Base-by-base conservation (phyloP, 2,329 filamentous ascomycete species). In the Massarina eburnea region DNA sequence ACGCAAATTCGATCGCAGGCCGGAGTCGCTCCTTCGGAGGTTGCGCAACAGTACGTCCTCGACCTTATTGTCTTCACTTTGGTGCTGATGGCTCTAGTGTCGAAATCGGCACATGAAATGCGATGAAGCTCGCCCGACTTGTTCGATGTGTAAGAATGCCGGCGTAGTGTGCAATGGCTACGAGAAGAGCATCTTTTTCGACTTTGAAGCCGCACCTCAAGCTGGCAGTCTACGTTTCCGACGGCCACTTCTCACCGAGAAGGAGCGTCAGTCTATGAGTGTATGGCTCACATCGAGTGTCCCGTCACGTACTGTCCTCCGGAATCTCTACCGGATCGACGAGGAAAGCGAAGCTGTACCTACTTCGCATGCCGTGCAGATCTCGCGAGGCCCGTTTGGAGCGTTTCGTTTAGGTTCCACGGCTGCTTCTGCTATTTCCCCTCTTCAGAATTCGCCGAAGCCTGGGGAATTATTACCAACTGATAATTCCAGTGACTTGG, bases 61-160 rank as follows among this genome's bases (percentile, higher is more conserved):
- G 14, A 8, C 19, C 17, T 19, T 17, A 18, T 3, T 45, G 34
- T 18, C 38, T 27, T 42, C 20, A 6, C 10, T 7, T n/a, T 34
- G 10, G 1, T 26, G 32, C 41, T 43, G 29, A 41, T n/a, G 8
- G 12, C 8, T 39, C 3, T 41, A 71, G 60, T 72, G 70, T 57
- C 66, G 70, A 38, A 60, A 42, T 41, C 69, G 74, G 15, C 74
- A 76, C 52, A 59, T 71, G 27, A 77, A 76, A 57, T 77, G 73
- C 49, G 74, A 77, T 43, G 72, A 76, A 48, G 58, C 62, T 4
- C 67, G 64, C 6, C 74, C 74, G 2, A 56, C 55, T 21, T 77
- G 74, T 51, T 55, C 57, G 2, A 67, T 65, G 30, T 77, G 74
- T 45, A 48, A 49, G 19, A 58, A 65, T 12, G 55, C 69, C 14